Base-by-base conservation (phyloP, 208 protist genomes). In the Novymonas esmeraldas region DNA sequence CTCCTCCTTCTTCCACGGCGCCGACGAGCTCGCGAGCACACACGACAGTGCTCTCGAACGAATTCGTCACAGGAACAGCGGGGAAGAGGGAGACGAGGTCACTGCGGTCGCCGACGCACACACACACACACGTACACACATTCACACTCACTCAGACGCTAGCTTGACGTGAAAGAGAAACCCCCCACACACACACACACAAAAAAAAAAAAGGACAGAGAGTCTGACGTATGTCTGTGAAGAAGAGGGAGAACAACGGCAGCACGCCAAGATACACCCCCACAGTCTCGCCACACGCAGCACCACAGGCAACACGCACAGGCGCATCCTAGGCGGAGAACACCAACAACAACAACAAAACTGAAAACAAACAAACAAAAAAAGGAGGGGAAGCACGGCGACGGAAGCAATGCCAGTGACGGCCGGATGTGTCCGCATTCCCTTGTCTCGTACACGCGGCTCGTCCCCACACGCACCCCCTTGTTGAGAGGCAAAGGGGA, bases 321-420 rank as follows among this genome's bases (percentile, higher is more conserved):
- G n/a, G n/a, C n/a, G n/a, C n/a, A n/a, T n/a, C n/a, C n/a, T n/a
- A n/a, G n/a, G n/a, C n/a, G n/a, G n/a, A n/a, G n/a, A n/a, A n/a
- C n/a, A n/a, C n/a, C n/a, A n/a, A n/a, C n/a, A n/a, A n/a, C n/a
- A n/a, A n/a, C n/a, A n/a, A n/a, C n/a, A n/a, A n/a, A n/a, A n/a
- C n/a, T n/a, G n/a, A 38, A 20, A 28, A 73, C 42, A 6, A 33
- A 36, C 49, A 69, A 34, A 49, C 20, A 44, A 59, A 64, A 45
- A 65, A 71, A 56, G 60, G 49, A 61, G 24, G 34, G 57, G 10
- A 52, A 38, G 34, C 16, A 10, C 7, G n/a, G 22, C n/a, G 50
- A 3, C 50, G 6, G 29, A 5, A 29, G 50, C 16, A n/a, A 13
- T 6, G 28, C 13, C 9, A 3, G n/a, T n/a, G n/a, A n/a, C n/a